Evolutionary conservation across 1,284 basidiomycete species (phyloP), one percentile per base, ranked within the genome.

Genomic region (Cystobasidiaceae sp.): DNA sequence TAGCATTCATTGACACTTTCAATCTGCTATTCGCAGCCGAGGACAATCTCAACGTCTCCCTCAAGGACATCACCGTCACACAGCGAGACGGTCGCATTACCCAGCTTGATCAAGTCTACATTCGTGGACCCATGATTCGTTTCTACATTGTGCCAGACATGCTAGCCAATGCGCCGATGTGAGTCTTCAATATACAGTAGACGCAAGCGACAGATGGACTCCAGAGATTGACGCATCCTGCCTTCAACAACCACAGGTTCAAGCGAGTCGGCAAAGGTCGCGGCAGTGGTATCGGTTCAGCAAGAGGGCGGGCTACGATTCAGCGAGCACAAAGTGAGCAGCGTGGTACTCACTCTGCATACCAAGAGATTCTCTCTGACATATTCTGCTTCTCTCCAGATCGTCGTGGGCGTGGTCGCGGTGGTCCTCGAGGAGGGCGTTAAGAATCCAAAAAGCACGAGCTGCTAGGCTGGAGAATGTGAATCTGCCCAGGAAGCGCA

Each of bases 81-180:
- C 92, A 90, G 61, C 86, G 94, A 66, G 96, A 99, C 81, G 96
- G 96, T 50, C 90, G 96, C 74, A 92, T 98, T 45, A 94, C 93
- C n/a, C 96, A 98, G 78, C 83, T 99, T 61, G 94, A 98, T 81
- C 94, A 97, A 79, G 73, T 97, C 44, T 99, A 98, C 79, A 98
- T 99, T 74, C 84, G 96, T 71, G 96, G 96, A 71, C 93, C 90
- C 78, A 97, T 97, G 90, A 77, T 94, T 74, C 85, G 93, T 73
- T 97, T 97, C 82, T 94, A 97, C 81, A 97, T 98, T 76, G 96
- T 99, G 27, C 96, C 96, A 54, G 96, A 98, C 78, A 97, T 99
- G 88, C 82, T 99, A 71, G 90, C 97, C 76, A 97, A 98, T 77
- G 96, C 96, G 27, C 96, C 96, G 21, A 99, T 99, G 96, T 94